A percentile compares a stretch with the other conserved stretches of the same genome.
Evolutionary conservation across 306 rosid genomes (phyloP).

Genomic region (Quercus ilex): DNA sequence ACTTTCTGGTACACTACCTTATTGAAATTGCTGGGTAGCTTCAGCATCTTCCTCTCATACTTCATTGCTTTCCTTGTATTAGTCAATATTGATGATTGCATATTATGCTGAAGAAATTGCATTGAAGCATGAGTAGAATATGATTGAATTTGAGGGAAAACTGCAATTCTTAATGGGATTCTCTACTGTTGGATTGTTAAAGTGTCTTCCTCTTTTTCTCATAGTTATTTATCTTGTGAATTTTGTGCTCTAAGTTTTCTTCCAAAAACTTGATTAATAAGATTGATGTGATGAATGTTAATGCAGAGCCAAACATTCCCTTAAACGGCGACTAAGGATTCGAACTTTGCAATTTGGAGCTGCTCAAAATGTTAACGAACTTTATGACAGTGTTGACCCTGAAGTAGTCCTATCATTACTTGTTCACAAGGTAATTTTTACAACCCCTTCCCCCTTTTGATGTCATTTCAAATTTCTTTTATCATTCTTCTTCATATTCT

Average conservation of each 20-base stretch:
- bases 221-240: slow-evolving; percentile 1
- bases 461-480: neutral
- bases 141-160: neutral
- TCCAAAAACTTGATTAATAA: slow-evolving; percentile 4
- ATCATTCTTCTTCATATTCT: neutral
- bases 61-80: neutral
- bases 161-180: neutral
- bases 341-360: slow-evolving; percentile 77
- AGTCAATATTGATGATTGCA: neutral
- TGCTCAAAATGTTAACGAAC: slow-evolving; percentile 72
- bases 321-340: slow-evolving; percentile 77
- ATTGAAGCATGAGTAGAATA: neutral
- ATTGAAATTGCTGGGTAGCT: neutral
- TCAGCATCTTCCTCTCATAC: neutral
- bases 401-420: slow-evolving; percentile 86
- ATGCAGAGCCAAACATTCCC: slow-evolving; percentile 69
- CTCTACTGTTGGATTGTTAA: slow-evolving; percentile 7
- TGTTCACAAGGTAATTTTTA: slow-evolving; percentile 75
- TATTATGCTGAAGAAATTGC: neutral
- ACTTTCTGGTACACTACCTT: neutral
- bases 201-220: slow-evolving; percentile 2
- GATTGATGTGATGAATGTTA: slow-evolving; percentile 27
- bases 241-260: slow-evolving; percentile 8
- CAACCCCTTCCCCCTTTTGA: slow-evolving; percentile 2
- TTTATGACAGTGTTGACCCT: slow-evolving; percentile 86